Conservation (phyloP, 2,329 filamentous ascomycete genomes). For the Clonostachys solani region DNA sequence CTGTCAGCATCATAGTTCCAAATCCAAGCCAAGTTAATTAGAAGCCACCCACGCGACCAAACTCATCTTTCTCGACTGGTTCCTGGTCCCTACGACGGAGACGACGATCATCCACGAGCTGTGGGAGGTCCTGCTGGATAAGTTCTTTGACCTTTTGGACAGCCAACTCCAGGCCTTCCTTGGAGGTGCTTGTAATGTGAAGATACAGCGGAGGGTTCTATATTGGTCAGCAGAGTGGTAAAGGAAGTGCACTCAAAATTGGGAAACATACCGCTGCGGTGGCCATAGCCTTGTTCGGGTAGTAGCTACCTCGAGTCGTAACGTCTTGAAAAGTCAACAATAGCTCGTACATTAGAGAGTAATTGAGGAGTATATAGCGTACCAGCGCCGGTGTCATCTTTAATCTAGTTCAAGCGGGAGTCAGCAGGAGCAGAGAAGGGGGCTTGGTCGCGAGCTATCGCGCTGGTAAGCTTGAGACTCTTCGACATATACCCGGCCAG, state of each 20-base stretch:
- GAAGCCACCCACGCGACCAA: conserved; percentile 66
- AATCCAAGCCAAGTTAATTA: not conserved
- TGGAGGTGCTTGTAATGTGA: conserved; percentile 89
- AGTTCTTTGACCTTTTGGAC: conserved; percentile 87
- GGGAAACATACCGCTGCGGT: conserved; percentile 74
- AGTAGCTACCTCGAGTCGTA: conserved; percentile 94
- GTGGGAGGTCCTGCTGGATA: conserved; percentile 93
- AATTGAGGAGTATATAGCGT: conserved; percentile 57
- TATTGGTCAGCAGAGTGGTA: not conserved
- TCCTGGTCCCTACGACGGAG: conserved; percentile 82
- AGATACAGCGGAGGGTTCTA: conserved; percentile 93
- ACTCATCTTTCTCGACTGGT: conserved; percentile 83
- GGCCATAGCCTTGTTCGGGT: conserved; percentile 96
- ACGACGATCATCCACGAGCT: conserved; percentile 88
- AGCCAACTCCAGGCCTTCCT: conserved; percentile 86
- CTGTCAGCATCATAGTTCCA: not conserved
- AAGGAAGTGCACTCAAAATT: not conserved
- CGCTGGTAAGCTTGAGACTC: conserved; percentile 66
- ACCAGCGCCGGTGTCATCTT: conserved; percentile 99
- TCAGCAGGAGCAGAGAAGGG: conserved; percentile 91
- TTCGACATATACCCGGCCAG: conserved; percentile 20
- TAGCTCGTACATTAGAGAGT: conserved; percentile 40
- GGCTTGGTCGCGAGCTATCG: conserved; percentile 57
- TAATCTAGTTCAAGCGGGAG: conserved; percentile 94
- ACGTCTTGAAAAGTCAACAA: conserved; percentile 75